Evolutionary conservation across 2,329 filamentous ascomycete species (phyloP), one percentile per base, ranked within the genome.

Genomic region (Ustulina deusta): DNA sequence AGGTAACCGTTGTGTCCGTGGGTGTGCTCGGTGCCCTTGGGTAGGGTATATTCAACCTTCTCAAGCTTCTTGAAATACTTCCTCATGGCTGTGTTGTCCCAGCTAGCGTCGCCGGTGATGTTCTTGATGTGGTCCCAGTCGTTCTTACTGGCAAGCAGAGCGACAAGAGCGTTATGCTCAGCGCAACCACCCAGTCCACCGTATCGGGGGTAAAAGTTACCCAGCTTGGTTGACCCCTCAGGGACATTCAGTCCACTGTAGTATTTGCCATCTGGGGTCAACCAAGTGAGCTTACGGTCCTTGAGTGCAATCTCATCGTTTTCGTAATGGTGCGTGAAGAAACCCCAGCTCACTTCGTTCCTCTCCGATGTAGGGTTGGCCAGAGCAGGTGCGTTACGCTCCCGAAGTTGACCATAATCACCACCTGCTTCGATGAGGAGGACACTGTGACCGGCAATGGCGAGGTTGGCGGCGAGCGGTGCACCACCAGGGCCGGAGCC

Each of bases 401-500:
- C 83, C 66, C 80, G 76, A 40, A 78, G 77, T 55, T 81, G 79
- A 20, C 82, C 84, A 68, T 87, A 83, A 71, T 90, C 87, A 67
- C 87, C 86, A 54, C 87, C 87, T 27, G 87, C 87, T 68, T 90
- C 87, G 56, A 89, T 82, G 2, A 90, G 82, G 13, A 90, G 82
- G 0, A 86, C 74, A 58, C 69, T 87, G 79, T 87, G 83, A 49
- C 89, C 88, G 32, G 86, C 86, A 29, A 86, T 78, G 27, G 88
- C 88, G n/a, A 90, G 83, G 46, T 87, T 83, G 42, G 86, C 85
- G 20, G 88, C 87, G n/a, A 90, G 75, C 4, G 87, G 87, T 32
- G 84, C 86, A 55, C 88, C 88, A 32, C 88, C 87, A 9, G 87
- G 82, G 4, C 88, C 88, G 15, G 86, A 88, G n/a, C 89, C 88